Base-by-base conservation (phyloP, 371 early-diverging fungal species). In the Blyttiomyces sp. region DNA sequence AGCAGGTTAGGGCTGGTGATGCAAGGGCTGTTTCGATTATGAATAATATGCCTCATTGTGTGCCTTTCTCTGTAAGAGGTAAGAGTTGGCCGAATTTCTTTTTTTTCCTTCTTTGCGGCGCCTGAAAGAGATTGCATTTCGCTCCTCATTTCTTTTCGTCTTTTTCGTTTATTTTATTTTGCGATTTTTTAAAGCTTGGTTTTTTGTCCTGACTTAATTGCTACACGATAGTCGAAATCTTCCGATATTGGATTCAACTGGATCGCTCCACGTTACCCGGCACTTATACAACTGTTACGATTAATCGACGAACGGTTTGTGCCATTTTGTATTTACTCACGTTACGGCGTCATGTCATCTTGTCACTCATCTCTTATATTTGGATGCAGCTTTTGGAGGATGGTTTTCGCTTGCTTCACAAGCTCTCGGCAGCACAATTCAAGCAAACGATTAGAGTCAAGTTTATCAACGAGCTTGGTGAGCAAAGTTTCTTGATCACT, bases 1-100 rank as follows among this genome's bases (percentile, higher is more conserved):
- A 64, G 48, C 74, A 59, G 42, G 61, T 74, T 30, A 72, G 61
- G 49, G 75, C 77, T 43, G 76, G 79, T 17, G 85, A 87, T 55
- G 71, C 70, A 7, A n/a, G 63, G 21, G 64, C 69, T 1, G 1
- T 66, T 28, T 21, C 28, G 3, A 49, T 73, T 3, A 43, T 73
- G 19, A 52, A 59, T 5, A 43, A 42, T 16, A 43, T 66, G 49
- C 74, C 74, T 19, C 67, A 66, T 30, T 33, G 54, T 34, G 57
- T 74, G 4, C 71, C 74, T 0, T 74, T 74, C 43, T 64, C 0
- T 49, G 32, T 7, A 48, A 57, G 17, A 30, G n/a, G 13, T 56
- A 49, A 21, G 48, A 61, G 21, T 17, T 44, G 16, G 54, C 66
- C 46, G 61, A 44, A 3, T 45, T 71, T 19, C 45, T 61, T 34